A percentile compares a stretch with the other conserved stretches of the same genome.
Conservation (phyloP, 768 basidiomycete species). For the Tulasnella sp. region DNA sequence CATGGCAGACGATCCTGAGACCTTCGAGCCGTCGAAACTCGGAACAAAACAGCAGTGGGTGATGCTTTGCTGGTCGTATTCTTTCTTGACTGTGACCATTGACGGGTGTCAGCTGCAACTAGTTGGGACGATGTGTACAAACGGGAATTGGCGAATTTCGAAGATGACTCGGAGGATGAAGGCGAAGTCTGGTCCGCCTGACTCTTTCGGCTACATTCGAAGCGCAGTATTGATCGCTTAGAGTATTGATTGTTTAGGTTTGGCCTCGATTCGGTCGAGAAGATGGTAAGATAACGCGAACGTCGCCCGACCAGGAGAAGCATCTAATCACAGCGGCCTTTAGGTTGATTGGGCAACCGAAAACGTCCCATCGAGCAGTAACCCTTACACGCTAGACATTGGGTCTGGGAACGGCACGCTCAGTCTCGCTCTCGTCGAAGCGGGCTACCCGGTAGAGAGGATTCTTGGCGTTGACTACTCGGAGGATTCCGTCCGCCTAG, state of each 20-base stretch:
- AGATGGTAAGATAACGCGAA: slow-evolving; percentile 48
- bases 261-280: slow-evolving; percentile 66
- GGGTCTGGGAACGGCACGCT: slow-evolving; percentile 74
- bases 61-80: background rate
- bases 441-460: slow-evolving; percentile 52
- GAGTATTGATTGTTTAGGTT: slow-evolving; percentile 69
- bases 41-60: slow-evolving; percentile 77
- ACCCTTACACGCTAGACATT: slow-evolving; percentile 63
- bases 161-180: slow-evolving; percentile 68
- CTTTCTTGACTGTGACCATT: background rate
- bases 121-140: slow-evolving; percentile 80
- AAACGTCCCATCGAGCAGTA: slow-evolving; percentile 47
- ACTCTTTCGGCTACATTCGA: background rate
- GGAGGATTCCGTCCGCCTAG: slow-evolving; percentile 60
- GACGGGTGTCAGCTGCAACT: background rate
- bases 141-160: slow-evolving; percentile 64
- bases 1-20: background rate
- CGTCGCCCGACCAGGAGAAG: background rate
- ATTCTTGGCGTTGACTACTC: slow-evolving; percentile 69
- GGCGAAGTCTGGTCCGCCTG: slow-evolving; percentile 68
- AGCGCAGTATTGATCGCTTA: background rate
- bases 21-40: slow-evolving; percentile 62
- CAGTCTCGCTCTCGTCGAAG: slow-evolving; percentile 62
- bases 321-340: background rate
- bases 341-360: slow-evolving; percentile 53